Percentiles rank a stretch among this genome's conserved stretches.
These are phyloP conservation scores for Penicillium nordicum DNA, from an alignment of 2,329 filamentous ascomycete genomes.

Conservation along the genomic window DNA sequence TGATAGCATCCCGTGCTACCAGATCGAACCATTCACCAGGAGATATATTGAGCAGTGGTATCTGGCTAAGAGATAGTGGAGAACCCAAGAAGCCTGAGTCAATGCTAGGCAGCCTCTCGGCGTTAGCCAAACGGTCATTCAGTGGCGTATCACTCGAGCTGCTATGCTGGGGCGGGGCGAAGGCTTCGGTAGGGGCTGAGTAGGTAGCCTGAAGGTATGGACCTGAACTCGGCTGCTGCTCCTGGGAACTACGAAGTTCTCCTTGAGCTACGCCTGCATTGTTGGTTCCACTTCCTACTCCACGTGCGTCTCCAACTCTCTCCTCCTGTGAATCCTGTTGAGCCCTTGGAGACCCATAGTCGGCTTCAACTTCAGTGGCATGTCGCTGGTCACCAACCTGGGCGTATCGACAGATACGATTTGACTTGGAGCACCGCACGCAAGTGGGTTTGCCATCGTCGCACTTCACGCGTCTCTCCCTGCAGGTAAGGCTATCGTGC, in stretches of 20 bases:
- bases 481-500: constrained; percentile 14
- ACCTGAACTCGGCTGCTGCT: not conserved
- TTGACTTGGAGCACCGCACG: constrained; percentile 11
- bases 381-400: not conserved
- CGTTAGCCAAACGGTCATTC: not conserved
- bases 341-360: not conserved
- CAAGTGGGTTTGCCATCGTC: constrained; percentile 15
- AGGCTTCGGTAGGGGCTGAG: not conserved
- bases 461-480: constrained; percentile 19
- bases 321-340: not conserved
- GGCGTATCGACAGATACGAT: constrained; percentile 13
- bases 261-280: not conserved
- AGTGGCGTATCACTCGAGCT: not conserved
- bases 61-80: constrained; percentile 6
- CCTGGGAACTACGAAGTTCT: not conserved
- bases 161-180: not conserved
- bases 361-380: not conserved
- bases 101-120: constrained; percentile 1
- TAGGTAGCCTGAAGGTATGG: not conserved
- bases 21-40: constrained; percentile 24
- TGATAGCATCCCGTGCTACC: constrained; percentile 23
- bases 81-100: constrained; percentile 2
- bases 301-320: not conserved
- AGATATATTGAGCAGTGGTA: constrained; percentile 6
- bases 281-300: not conserved